Base-by-base conservation (phyloP, 768 basidiomycete species). In the Kwoniella sp. region DNA sequence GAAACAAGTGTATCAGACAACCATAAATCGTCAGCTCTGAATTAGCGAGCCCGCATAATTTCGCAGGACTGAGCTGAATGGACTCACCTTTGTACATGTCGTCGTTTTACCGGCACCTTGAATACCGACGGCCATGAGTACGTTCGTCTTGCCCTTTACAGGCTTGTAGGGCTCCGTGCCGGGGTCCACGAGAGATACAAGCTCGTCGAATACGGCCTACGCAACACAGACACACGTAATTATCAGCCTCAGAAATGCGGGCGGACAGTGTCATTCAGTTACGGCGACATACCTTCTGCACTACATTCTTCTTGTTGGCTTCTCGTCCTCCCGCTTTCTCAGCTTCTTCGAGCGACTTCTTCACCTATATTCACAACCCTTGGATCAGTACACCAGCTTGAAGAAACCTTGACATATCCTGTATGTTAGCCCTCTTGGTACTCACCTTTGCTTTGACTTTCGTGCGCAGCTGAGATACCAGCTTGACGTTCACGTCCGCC, bases 81-180 rank as follows among this genome's bases (percentile, higher is more conserved):
- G 44, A 61, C 78, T 30, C 7, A 82, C 81, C 75, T 98, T 99
- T 10, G 96, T 99, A 81, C 96, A 99, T 44, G 95, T 97, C 22
- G 96, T 99, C 4, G 96, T 99, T 84, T 99, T 99, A 47, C 96
- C 96, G 57, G 95, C 96, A 54, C 93, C 93, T 85, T 96, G 93
- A 46, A 97, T 85, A 80, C 93, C 93, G 65, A 97, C 93, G 37
- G 92, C 92, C 96, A 99, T 99, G 63, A 99, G 87, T 5, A 99
- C 88, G 81, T 95, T 95, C 1, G 88, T 79, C 70, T 93, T 90
- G 0, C 93, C 94, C 79, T 97, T 98, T 82, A 89, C 90, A 8
- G 96, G 96, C 79, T 96, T 95, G 80, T 92, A 96, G 1, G 93
- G 91, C 72, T 94, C 92, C 8, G 91, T 89, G 0, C 92, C 93